phyloP scores from a whole-genome alignment of 306 rosid species.

The Quercus engelmannii region DNA sequence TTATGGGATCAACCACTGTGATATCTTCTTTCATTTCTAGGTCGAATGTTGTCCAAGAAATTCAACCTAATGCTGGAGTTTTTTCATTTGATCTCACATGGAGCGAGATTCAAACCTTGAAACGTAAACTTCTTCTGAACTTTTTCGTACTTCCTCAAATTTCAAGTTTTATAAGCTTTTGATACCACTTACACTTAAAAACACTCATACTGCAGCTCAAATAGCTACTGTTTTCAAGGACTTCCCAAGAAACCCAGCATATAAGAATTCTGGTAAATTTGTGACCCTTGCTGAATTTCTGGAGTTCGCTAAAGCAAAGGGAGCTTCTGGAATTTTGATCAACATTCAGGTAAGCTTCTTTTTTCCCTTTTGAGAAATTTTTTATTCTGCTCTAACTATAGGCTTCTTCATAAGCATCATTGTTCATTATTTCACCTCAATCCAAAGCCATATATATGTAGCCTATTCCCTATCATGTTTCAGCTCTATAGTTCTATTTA shows the following conservation, averaged over 20 bases:
- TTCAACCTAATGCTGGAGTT: slow-evolving; percentile 66
- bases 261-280: slow-evolving; percentile 60
- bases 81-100: slow-evolving; percentile 82
- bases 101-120: slow-evolving; percentile 68
- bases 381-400: not conserved
- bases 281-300: slow-evolving; percentile 65
- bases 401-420: not conserved
- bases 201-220: slow-evolving; percentile 60
- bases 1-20: slow-evolving; percentile 47
- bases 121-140: slow-evolving; percentile 47
- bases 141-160: not conserved
- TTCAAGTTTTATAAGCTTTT: not conserved
- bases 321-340: slow-evolving; percentile 61
- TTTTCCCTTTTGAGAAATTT: no score
- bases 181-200: not conserved
- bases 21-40: slow-evolving; percentile 46
- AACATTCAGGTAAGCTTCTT: slow-evolving; percentile 43
- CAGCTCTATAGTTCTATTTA: not conserved
- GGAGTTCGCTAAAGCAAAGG: slow-evolving; percentile 77
- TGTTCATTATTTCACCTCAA: not conserved
- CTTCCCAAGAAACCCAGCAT: slow-evolving; percentile 65
- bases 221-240: slow-evolving; percentile 25
- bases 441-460: not conserved
- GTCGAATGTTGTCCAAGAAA: slow-evolving; percentile 51
- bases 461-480: not conserved